Evolutionary conservation across 2,329 filamentous ascomycete species (phyloP), one percentile per base, ranked within the genome.

Genomic region (Clarireedia paspali): DNA sequence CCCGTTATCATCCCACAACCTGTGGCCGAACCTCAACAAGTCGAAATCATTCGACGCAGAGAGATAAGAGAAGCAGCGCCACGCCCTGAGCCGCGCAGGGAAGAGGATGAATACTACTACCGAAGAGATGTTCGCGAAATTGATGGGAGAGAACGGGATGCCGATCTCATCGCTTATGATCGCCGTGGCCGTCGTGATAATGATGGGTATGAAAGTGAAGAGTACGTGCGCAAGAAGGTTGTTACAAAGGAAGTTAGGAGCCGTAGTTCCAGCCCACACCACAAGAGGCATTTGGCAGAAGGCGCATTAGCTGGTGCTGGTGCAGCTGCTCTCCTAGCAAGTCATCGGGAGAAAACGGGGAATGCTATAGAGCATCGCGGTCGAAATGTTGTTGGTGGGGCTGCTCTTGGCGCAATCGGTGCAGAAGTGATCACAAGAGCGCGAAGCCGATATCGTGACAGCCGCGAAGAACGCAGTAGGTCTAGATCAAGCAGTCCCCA

Each of bases 301-400:
- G 83, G 83, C n/a, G 83, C 82, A 9, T 73, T 85, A 15, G 83
- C 83, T 27, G 83, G 82, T 15, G 83, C 83, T 17, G 83, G 82
- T 49, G 69, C 83, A 6, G 78, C 79, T 10, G 83, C 82, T n/a
- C 69, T 85, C 2, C 69, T 84, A 5, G 74, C 77, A 15, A 80
- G 78, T 48, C 78, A 81, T 20, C 75, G 79, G 48, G 74, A 76
- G 50, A 74, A 73, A 54, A 53, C 60, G 47, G 62, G 67, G 58
- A 59, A 65, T 47, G 62, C 60, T 57, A 57, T 59, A 46, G 60
- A 60, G n/a, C 63, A 70, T 64, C 60, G 59, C 52, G 58, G 63
- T 30, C 58, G 62, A 59, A 61, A 65, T n/a, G 61, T 68, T 45
- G 60, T 67, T 42, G 58, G 82, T 3, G 83, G 83, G 51, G 82